Base-by-base conservation (phyloP, 2,329 filamentous ascomycete species). In the Monosporascus sp. region DNA sequence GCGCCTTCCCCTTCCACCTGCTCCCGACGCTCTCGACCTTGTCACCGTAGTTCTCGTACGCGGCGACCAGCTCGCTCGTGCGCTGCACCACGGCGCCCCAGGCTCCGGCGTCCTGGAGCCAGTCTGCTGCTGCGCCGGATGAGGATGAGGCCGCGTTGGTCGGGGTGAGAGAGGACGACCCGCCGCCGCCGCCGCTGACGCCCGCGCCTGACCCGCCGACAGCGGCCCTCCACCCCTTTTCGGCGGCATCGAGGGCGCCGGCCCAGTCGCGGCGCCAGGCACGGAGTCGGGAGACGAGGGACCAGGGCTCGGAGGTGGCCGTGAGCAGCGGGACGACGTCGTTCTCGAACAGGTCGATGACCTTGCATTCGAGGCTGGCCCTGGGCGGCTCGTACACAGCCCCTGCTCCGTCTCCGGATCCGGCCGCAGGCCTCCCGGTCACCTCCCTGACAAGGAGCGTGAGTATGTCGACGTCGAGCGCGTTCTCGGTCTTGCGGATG, bases 1-100 rank as follows among this genome's bases (percentile, higher is more conserved):
- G 80, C 0, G 90, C 90, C 80, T 96, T 97, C 59, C 89, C 89
- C 69, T 83, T 88, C 94, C 94, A 99, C 64, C 86, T 86, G 54
- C 80, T 81, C 2, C 90, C 90, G 2, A 97, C 85, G 31, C 83
- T 66, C 57, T 85, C 83, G 20, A 84, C 78, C 59, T 82, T 78
- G 0, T 77, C 74, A 0, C 89, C 89, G 62, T 91, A 85, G 68
- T 87, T 91, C 72, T 94, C 89, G 71, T 97, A 90, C 50, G 88
- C 83, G 59, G 89, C 86, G 1, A 94, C 90, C 43, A 97, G 72
- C 66, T 90, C 85, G 52, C 91, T 83, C 0, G 94, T 97, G 50
- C 90, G 83, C 56, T 83, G 78, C 3, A 95, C 90, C 5, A 95
- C 84, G 1, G 78, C 77, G 55, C 83, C 74, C 89, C 90, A 96